A percentile compares a stretch with the other conserved stretches of the same genome.
phyloP scores from a whole-genome alignment of 1,139 yeast species.

The Zygosaccharomyces sapae region DNA sequence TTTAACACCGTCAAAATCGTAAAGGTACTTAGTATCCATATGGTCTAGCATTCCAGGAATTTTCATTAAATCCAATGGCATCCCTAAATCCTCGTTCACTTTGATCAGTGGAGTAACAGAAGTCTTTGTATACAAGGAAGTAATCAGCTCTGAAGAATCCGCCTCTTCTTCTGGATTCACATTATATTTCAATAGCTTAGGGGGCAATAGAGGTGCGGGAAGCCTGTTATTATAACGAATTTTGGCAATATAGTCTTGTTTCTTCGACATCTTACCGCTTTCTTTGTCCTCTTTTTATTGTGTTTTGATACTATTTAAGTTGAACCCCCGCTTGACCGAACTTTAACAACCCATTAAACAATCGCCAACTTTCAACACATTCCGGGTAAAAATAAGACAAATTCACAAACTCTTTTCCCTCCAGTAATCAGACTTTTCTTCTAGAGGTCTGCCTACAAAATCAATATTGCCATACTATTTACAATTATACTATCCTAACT shows the following conservation, averaged over 20 bases:
- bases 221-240: conserved; percentile 79
- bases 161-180: conserved; percentile 44
- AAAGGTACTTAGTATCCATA: conserved; percentile 49
- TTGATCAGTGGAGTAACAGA: conserved; percentile 64
- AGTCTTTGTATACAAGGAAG: conserved; percentile 72
- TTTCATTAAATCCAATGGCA: conserved; percentile 70
- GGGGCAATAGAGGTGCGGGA: conserved; percentile 95
- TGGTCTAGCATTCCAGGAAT: conserved; percentile 67
- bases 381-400: conserved; percentile 5
- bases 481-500: neutral
- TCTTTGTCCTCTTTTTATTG: neutral
- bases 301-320: neutral
- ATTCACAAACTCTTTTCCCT: neutral
- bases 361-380: neutral
- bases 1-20: conserved; percentile 39
- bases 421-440: neutral
- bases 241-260: conserved; percentile 87
- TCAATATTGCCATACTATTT: neutral
- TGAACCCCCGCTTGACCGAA: neutral
- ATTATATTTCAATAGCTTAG: conserved; percentile 65
- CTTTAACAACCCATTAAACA: neutral
- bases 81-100: conserved; percentile 70
- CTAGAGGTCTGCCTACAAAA: neutral
- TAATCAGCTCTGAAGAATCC: conserved; percentile 60
- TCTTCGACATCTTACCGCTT: conserved; percentile 43